These are phyloP conservation scores for Yarrowia porcina DNA, from an alignment of 805 yeast species.

Conservation along the genomic window DNA sequence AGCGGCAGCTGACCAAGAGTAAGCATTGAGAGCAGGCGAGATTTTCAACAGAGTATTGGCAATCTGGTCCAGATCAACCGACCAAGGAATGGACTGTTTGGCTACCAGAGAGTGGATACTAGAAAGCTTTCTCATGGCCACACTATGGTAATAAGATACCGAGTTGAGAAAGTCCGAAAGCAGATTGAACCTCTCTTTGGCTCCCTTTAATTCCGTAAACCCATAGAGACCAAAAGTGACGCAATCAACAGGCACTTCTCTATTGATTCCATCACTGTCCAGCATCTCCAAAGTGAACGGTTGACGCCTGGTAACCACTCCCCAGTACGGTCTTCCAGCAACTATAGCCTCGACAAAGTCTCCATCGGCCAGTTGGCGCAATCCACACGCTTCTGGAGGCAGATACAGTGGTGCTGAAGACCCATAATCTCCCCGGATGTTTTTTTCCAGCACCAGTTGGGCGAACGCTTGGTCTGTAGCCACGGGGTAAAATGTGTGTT, in stretches of 20 bases:
- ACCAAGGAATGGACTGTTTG: constrained; percentile 12
- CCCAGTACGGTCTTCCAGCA: constrained; percentile 14
- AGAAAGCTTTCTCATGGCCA: background rate
- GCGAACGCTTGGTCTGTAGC: constrained; percentile 3
- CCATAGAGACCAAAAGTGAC: constrained; percentile 13
- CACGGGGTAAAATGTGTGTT: constrained; percentile 7
- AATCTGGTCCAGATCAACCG: background rate
- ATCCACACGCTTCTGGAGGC: constrained; percentile 19
- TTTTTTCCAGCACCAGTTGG: background rate
- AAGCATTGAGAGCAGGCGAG: background rate
- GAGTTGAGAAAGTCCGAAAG: background rate
- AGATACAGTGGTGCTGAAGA: background rate
- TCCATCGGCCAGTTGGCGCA: background rate
- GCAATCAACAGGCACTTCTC: constrained; percentile 15
- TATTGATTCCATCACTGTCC: constrained; percentile 7
- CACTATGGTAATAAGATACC: background rate
- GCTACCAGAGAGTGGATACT: background rate
- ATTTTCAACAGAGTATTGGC: background rate
- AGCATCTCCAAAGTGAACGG: constrained; percentile 10
- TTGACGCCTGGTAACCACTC: background rate
- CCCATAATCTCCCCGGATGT: background rate
- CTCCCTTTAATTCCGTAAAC: background rate
- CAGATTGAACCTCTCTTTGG: background rate
- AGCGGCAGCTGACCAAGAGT: constrained; percentile 8
- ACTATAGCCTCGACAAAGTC: constrained; percentile 21